Evolutionary conservation across 345 rosid species (phyloP), one percentile per base, ranked within the genome.

Genomic region (Boechera stricta): DNA sequence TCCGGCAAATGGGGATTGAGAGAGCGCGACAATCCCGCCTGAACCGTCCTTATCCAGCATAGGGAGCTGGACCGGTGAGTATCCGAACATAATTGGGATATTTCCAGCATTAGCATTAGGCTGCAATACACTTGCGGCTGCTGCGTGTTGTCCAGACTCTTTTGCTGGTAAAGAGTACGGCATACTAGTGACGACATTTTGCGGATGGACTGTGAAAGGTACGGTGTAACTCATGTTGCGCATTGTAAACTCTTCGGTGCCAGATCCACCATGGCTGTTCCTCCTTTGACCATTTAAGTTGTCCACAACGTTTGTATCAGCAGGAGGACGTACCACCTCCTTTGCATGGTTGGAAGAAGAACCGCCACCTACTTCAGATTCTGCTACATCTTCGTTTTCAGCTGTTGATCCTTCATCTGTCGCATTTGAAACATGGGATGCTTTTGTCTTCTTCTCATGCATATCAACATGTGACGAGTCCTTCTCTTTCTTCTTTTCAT

Each of bases 351-450:
- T 83, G 42, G 96, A 87, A 62, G 91, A 85, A 39, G 91, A 90
- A 79, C 91, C 96, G n/a, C 88, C 98, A 32, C 74, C 82, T 31
- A 86, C 92, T 83, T 90, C 98, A 68, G 97, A 92, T 77, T 93
- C 99, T 1, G 98, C 98, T 72, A 93, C 94, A 76, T 88, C 97
- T 86, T 95, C 98, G 69, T 93, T 88, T 72, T 95, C 97, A 69
- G 96, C 98, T 67, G 93, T 85, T 38, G 96, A 90, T 64, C 92
- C 94, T 74, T 95, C 98, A 59, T 89, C 97, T 15, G 98, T 87
- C 1, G 95, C 85, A 45, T 83, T 77, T 51, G 96, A 90, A 69
- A 95, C 83, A 80, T 85, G 92, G n/a, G 92, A 87, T 6, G 78
- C 78, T 86, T 84, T 90, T 48, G 83, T 39, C 77, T 85, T 92